Evolutionary conservation across 169 alveolate genomes (phyloP).

Genomic region (Cryptosporidium parvum): DNA sequence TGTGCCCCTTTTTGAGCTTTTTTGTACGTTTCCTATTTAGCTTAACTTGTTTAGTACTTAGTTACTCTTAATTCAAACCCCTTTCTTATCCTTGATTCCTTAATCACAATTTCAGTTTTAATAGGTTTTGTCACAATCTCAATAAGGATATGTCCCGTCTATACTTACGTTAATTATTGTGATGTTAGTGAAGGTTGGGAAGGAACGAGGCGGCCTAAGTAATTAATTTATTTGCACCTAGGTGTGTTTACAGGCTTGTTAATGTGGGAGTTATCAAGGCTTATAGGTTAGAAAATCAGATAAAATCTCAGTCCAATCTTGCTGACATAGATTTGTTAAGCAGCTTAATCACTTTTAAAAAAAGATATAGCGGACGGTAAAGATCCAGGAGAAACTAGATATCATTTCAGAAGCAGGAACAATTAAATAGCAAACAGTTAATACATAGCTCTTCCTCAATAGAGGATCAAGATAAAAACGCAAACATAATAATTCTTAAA

Average conservation of each 20-base stretch:
- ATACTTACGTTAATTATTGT: neutral
- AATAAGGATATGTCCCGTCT: conserved; percentile 7
- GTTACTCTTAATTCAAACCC: neutral
- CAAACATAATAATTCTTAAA: too few relatives aligned
- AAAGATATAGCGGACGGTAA: neutral
- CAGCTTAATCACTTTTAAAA: too few relatives aligned
- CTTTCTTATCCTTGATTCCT: conserved; percentile 5
- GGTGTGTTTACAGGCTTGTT: neutral
- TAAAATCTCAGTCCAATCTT: neutral
- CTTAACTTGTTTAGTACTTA: neutral
- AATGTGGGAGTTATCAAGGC: neutral
- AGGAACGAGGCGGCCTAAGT: conserved; percentile 11
- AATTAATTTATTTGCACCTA: neutral
- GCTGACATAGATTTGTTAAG: neutral
- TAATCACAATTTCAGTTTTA: neutral
- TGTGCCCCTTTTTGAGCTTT: neutral
- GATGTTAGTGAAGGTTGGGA: neutral
- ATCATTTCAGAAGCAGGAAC: too few relatives aligned
- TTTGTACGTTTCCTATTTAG: neutral
- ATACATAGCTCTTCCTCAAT: neutral
- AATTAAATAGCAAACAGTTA: neutral
- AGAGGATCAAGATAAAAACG: too few relatives aligned
- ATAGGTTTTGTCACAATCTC: neutral
- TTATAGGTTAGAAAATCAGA: too few relatives aligned
- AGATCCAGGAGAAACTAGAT: too few relatives aligned